These are phyloP conservation scores for Linum usitatissimum DNA, from an alignment of 345 rosid genomes.

Conservation along the genomic window DNA sequence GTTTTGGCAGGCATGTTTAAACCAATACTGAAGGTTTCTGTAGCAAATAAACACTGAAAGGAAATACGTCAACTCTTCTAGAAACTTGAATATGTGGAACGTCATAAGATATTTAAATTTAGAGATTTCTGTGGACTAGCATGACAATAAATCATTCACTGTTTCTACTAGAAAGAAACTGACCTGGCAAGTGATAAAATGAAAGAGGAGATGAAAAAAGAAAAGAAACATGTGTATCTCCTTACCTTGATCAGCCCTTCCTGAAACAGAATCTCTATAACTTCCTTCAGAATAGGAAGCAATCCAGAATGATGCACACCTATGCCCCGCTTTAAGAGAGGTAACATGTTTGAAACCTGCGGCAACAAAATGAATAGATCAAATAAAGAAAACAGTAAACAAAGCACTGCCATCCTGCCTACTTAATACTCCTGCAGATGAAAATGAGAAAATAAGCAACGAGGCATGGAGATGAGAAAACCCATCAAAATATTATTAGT, in stretches of 20 bases:
- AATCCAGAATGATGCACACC: slow-evolving; percentile 99
- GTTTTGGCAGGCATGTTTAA: slow-evolving; percentile 99
- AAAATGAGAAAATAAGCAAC: neutral
- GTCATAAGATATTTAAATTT: neutral
- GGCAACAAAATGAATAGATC: neutral
- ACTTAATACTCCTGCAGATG: neutral
- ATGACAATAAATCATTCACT: neutral
- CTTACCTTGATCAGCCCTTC: slow-evolving; percentile 94
- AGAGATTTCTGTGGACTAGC: neutral
- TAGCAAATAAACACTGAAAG: slow-evolving; percentile 89
- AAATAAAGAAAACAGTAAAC: neutral
- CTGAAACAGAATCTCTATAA: slow-evolving; percentile 92
- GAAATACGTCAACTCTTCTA: slow-evolving; percentile 19
- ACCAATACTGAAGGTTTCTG: slow-evolving; percentile 99
- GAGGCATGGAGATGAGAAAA: too few relatives aligned
- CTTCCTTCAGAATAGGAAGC: slow-evolving; percentile 98
- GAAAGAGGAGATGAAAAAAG: neutral
- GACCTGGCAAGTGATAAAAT: neutral
- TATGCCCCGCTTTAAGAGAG: slow-evolving; percentile 93
- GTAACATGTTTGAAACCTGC: slow-evolving; percentile 87
- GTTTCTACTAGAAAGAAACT: neutral
- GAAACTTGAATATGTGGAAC: slow-evolving; percentile 3
- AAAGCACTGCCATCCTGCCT: neutral
- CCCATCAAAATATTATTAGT: too few relatives aligned
- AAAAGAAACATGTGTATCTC: slow-evolving; percentile 5